phyloP scores from a whole-genome alignment of 2,329 filamentous ascomycete species.

The Hypoxylon sp. region DNA sequence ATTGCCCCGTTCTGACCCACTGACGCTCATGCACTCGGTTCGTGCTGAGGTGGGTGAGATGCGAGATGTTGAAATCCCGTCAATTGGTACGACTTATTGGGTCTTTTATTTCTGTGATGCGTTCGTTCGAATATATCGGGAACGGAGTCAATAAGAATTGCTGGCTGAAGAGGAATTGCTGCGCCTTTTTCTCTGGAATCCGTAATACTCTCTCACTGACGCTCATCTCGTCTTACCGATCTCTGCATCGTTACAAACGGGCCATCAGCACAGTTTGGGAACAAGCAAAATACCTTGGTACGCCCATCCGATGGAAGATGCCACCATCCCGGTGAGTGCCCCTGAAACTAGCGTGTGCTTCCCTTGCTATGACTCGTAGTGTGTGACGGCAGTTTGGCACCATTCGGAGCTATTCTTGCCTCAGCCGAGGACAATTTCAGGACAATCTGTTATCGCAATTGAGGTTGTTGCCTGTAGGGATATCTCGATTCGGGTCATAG shows the following conservation, averaged over 20 bases:
- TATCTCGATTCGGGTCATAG: too few species aligned
- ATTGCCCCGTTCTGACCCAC: constrained; percentile 26
- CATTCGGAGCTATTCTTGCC: constrained; percentile 36
- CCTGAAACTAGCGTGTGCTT: constrained; percentile 39
- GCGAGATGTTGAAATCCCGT: constrained; percentile 10
- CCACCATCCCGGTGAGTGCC: constrained; percentile 23
- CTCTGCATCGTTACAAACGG: constrained; percentile 9
- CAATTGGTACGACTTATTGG: constrained; percentile 5
- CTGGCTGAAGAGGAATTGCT: neutral
- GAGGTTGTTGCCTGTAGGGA: too few species aligned
- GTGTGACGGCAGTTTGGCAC: constrained; percentile 32
- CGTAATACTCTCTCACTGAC: constrained; percentile 1
- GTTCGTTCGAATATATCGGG: too few species aligned
- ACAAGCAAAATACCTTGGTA: constrained; percentile 14
- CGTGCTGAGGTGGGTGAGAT: constrained; percentile 5
- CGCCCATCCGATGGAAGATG: constrained; percentile 28
- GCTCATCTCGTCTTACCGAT: constrained; percentile 18
- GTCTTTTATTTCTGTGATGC: too few species aligned
- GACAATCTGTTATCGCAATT: constrained; percentile 4
- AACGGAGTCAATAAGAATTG: too few species aligned
- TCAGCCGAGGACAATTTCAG: constrained; percentile 22
- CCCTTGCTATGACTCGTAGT: constrained; percentile 36
- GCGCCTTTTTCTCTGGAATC: neutral
- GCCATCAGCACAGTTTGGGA: constrained; percentile 1
- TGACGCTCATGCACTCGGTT: constrained; percentile 15